Percentiles rank a stretch among this genome's conserved stretches.
These are phyloP conservation scores for Coemansia javaensis DNA, from an alignment of 192 early-diverging fungal genomes.

Conservation along the genomic window DNA sequence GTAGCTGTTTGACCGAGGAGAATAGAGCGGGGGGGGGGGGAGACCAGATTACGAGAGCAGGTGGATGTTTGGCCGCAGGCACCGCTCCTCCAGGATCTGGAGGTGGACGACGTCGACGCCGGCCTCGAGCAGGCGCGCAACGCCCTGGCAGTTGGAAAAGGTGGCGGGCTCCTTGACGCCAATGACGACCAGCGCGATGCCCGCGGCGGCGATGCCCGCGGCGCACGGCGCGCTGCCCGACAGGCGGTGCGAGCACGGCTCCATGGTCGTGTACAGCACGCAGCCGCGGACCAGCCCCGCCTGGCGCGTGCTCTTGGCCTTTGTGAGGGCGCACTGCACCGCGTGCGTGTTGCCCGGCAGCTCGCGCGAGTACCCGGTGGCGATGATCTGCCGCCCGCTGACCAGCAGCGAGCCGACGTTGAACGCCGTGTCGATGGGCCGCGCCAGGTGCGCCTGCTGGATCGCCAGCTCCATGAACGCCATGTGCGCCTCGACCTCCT, in stretches of 20 bases:
- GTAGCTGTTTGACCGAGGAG: neutral
- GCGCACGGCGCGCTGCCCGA: conserved; percentile 82
- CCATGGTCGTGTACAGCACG: conserved; percentile 96
- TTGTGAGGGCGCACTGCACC: conserved; percentile 81
- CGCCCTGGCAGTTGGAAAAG: conserved; percentile 80
- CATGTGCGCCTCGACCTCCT: conserved; percentile 52
- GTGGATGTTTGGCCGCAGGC: conserved; percentile 71
- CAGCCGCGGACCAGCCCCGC: conserved; percentile 40
- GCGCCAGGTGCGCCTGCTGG: conserved; percentile 70
- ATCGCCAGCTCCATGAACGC: conserved; percentile 81
- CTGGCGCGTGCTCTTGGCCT: conserved; percentile 52
- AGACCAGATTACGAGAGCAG: conserved; percentile 23
- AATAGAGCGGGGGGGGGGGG: neutral
- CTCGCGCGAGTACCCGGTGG: conserved; percentile 89
- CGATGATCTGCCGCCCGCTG: conserved; percentile 55
- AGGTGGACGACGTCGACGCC: conserved; percentile 77
- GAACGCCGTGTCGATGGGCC: conserved; percentile 77
- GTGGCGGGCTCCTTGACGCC: conserved; percentile 86
- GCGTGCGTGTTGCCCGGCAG: conserved; percentile 96
- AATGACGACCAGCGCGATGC: conserved; percentile 75
- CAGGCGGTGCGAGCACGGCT: conserved; percentile 85
- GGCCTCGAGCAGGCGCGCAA: conserved; percentile 57
- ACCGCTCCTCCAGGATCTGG: conserved; percentile 70
- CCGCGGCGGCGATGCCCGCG: conserved; percentile 59
- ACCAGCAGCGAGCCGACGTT: conserved; percentile 86